These are phyloP conservation scores for Colletotrichum liriopes DNA, from an alignment of 2,329 filamentous ascomycete species.

Conservation along the genomic window DNA sequence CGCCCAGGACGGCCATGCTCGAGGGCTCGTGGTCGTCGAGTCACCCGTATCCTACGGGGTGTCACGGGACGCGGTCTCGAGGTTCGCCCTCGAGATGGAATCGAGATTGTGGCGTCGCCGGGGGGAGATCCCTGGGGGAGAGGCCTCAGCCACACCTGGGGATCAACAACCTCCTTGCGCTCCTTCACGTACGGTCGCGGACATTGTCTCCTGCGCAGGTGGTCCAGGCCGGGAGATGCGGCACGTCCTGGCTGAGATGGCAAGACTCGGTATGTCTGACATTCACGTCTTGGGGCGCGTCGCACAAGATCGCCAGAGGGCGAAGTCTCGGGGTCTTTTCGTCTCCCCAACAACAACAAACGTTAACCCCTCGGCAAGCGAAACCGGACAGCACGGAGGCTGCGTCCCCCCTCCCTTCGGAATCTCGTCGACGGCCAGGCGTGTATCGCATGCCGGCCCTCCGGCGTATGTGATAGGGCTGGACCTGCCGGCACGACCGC, in stretches of 20 bases:
- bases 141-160: constrained; percentile 14
- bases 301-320: background rate
- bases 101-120: constrained; percentile 28
- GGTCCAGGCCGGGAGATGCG: background rate
- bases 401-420: background rate
- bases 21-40: background rate
- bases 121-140: background rate
- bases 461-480: constrained; percentile 9
- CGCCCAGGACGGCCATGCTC: background rate
- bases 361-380: background rate
- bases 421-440: background rate
- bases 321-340: background rate
- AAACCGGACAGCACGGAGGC: constrained; percentile 1
- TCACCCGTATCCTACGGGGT: background rate
- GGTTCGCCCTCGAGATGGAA: constrained; percentile 5
- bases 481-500: background rate
- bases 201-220: no score
- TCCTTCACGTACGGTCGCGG: background rate
- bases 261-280: background rate
- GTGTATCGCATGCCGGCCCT: background rate
- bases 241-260: background rate
- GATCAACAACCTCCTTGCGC: background rate
- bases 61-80: constrained; percentile 4
- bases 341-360: background rate
- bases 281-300: background rate